A percentile compares a stretch with the other conserved stretches of the same genome.
Evolutionary conservation across 306 rosid genomes (phyloP).

Genomic region (Alnus glutinosa): DNA sequence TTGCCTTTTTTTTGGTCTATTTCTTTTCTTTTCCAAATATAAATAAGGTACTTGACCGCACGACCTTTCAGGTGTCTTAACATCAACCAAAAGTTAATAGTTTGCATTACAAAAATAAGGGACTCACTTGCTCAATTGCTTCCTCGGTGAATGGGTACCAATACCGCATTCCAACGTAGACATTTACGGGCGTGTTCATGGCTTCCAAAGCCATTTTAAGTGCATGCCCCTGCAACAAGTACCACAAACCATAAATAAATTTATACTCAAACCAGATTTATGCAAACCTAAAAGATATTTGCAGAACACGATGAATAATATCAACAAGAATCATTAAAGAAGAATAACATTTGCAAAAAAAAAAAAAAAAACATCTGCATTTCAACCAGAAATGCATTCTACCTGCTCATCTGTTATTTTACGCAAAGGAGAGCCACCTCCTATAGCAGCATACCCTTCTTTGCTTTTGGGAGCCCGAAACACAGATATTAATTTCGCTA

Average conservation of each 20-base stretch:
- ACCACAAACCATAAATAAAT: constrained; percentile 18
- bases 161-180: constrained; percentile 95
- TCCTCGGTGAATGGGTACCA: constrained; percentile 99
- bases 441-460: constrained; percentile 98
- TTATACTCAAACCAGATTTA: constrained; percentile 14
- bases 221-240: constrained; percentile 72
- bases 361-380: neutral
- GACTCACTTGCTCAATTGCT: constrained; percentile 82
- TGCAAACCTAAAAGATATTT: constrained; percentile 4
- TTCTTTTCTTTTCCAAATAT: no score
- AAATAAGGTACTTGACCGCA: neutral
- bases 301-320: neutral
- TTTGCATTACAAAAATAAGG: constrained; percentile 15
- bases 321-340: neutral
- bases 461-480: constrained; percentile 94
- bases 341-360: neutral
- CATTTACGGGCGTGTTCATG: constrained; percentile 67
- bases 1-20: neutral
- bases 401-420: constrained; percentile 98
- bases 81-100: neutral
- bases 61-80: neutral
- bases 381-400: neutral
- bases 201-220: constrained; percentile 80
- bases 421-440: constrained; percentile 98
- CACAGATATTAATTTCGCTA: constrained; percentile 81